Base-by-base conservation (phyloP, 352 stramenopile species). In the Globisporangium emineosum region DNA sequence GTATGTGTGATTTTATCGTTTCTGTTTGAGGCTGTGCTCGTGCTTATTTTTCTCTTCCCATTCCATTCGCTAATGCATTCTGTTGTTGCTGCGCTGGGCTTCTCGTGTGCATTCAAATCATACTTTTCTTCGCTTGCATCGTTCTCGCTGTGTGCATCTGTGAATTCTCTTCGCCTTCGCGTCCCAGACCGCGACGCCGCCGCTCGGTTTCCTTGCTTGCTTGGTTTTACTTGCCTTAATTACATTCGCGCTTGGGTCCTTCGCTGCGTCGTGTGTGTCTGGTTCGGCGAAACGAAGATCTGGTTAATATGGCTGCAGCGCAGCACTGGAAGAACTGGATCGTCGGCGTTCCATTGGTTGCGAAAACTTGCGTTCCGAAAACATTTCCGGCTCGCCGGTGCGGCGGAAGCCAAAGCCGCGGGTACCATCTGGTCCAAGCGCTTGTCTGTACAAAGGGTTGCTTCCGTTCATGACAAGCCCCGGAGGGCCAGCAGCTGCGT, bases 361-460 rank as follows among this genome's bases (percentile, higher is more conserved):
- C 19, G 75, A 53, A 33, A 86, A 82, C 75, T 92, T 92, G 57
- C 78, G 64, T 19, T 78, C 71, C 57, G 83, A 62, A 42, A 81
- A 65, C 66, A 92, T 72, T 68, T 92, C 83, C 17, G 79, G 76
- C 43, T 84, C 74, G 62, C 82, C 76, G 51, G 71, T 82, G 72
- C 83, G 85, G 66, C 85, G 82, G 53, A 83, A 83, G 58, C 77
- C 81, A 81, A 93, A 93, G 67, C 85, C 85, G 50, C 85, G 85
- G 65, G 83, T 93, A 25, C 85, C 85, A 65, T 93, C 85, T 21
- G 85, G 85, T 33, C 85, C 85, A 57, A 89, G 81, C 19, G 85
- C 85, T 65, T 93, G 85, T 60, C 81, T 82, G 66, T 92, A 93
- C 65, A 87, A 63, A 60, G 76, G 77, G 63, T 73, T 91, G 51